phyloP scores from a whole-genome alignment of 352 stramenopile species.

The Phytophthora cryptogea region DNA sequence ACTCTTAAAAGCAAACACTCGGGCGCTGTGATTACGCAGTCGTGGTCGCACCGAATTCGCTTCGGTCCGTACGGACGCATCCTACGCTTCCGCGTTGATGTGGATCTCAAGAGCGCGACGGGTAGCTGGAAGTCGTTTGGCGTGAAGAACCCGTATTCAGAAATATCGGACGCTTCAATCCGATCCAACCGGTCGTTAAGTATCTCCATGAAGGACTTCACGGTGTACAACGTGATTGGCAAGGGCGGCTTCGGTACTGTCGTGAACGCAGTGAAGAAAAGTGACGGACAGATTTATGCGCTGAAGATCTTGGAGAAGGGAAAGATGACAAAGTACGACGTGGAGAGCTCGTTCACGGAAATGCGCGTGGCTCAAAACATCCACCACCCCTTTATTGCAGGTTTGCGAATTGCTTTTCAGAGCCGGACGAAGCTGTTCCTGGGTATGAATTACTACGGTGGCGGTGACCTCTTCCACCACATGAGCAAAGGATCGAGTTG shows the following conservation, averaged over 20 bases:
- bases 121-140: slow-evolving; percentile 84
- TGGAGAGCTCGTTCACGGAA: slow-evolving; percentile 89
- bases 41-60: slow-evolving; percentile 75
- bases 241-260: slow-evolving; percentile 89
- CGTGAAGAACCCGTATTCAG: slow-evolving; percentile 80
- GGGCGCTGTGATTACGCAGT: slow-evolving; percentile 68
- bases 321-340: slow-evolving; percentile 91
- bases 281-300: slow-evolving; percentile 90
- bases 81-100: slow-evolving; percentile 76
- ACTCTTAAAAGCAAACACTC: slow-evolving; percentile 86
- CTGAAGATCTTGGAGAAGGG: slow-evolving; percentile 91
- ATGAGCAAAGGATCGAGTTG: slow-evolving; percentile 91
- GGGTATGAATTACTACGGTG: slow-evolving; percentile 89
- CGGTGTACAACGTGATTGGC: slow-evolving; percentile 90
- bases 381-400: slow-evolving; percentile 88
- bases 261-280: slow-evolving; percentile 91
- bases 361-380: slow-evolving; percentile 90
- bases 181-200: slow-evolving; percentile 83
- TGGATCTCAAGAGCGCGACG: slow-evolving; percentile 72
- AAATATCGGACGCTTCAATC: slow-evolving; percentile 77
- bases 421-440: slow-evolving; percentile 87
- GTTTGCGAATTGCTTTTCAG: slow-evolving; percentile 88
- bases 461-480: slow-evolving; percentile 88
- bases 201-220: slow-evolving; percentile 91
- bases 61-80: slow-evolving; percentile 85